Evolutionary conservation across 495 filamentous ascomycete species (phyloP), one percentile per base, ranked within the genome.

Genomic region (Xylaria cubensis): DNA sequence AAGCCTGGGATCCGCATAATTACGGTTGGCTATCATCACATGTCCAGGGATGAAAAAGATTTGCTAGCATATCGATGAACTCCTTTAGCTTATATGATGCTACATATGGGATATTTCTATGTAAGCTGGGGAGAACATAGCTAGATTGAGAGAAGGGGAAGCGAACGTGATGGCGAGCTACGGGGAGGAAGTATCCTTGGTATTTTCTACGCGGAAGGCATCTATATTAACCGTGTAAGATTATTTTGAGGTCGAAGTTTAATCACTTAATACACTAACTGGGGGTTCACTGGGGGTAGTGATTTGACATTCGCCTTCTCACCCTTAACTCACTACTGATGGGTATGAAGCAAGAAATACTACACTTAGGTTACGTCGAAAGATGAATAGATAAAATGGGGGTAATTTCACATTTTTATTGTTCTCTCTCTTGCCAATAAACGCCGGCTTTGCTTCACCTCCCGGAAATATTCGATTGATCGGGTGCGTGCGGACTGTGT

Each of bases 351-450:
- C 1, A 51, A 51, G n/a, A 2, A 21, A 21, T 7, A 8, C 2
- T 8, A 12, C 48, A 21, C 48, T 51, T 8, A 10, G 8, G n/a
- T 46, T 17, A 17, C 42, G 13, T 15, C 15, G 1, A 50, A 50
- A 19, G 4, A 50, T 1, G 4, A 8, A 50, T 21, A 19, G 17
- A 50, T 21, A 19, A 0, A 50, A 13, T 17, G 36, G 32, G 3
- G 17, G 10, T 15, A 42, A 56, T 56, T 67, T 67, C 39, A 56
- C 8, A 0, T 56, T 67, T 21, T 67, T 67, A 24, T 56, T 56
- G 29, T 56, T 42, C 9, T 64, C 13, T 42, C 9, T 64, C 24
- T 64, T 21, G 39, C 61, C 61, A 17, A 17, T 21, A 64, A 64
- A 44, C 39, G 58, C 34, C 34, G 17, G 36, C 36, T 13, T 64